Conservation (phyloP, 73 alveolate species). For the Stentor coeruleus region DNA sequence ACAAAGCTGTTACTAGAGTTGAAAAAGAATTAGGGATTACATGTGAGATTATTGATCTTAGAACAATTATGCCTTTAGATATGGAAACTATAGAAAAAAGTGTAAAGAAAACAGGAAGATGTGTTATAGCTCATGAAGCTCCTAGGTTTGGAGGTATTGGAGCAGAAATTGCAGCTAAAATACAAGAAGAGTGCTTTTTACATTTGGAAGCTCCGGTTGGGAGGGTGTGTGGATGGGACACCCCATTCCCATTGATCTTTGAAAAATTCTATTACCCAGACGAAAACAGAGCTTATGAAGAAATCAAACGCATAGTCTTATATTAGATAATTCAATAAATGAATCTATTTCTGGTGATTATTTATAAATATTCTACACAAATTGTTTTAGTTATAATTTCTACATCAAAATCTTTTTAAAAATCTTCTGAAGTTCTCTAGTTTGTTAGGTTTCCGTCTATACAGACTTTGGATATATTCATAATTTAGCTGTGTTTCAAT, state of each 20-base stretch:
- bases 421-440: too few species aligned
- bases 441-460: not conserved
- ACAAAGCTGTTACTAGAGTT: constrained; percentile 70
- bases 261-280: constrained; percentile 36
- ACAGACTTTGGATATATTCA: not conserved
- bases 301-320: not conserved
- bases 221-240: constrained; percentile 84
- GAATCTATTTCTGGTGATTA: not conserved
- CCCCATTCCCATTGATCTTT: constrained; percentile 83
- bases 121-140: constrained; percentile 89
- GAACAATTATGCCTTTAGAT: constrained; percentile 91
- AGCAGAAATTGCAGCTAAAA: constrained; percentile 83
- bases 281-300: constrained; percentile 3
- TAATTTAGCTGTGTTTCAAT: constrained; percentile 3
- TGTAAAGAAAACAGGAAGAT: constrained; percentile 85
- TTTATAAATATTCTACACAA: too few species aligned
- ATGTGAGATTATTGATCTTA: constrained; percentile 85
- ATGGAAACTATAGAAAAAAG: constrained; percentile 67
- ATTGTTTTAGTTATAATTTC: not conserved
- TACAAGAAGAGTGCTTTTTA: constrained; percentile 81
- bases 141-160: constrained; percentile 94
- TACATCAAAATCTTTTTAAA: not conserved
- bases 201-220: constrained; percentile 74
- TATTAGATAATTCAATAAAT: not conserved
- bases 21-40: constrained; percentile 70